phyloP scores from a whole-genome alignment of 306 rosid species.

The Abrus precatorius region DNA sequence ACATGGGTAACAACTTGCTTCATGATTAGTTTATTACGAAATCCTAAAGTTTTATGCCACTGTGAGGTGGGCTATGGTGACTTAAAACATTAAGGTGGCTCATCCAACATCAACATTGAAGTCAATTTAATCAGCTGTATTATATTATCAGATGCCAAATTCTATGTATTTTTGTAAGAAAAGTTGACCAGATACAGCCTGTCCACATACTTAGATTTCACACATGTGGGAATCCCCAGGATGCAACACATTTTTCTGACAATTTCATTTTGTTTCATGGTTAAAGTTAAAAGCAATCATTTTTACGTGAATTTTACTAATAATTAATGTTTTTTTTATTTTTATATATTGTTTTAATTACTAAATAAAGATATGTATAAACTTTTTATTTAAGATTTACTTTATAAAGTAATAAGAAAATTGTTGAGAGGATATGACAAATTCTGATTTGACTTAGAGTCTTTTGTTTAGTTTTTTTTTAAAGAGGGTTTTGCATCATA shows the following conservation, averaged over 20 bases:
- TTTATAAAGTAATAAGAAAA: no score
- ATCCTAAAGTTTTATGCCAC: background rate
- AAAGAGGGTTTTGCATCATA: no score
- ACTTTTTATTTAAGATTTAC: no score
- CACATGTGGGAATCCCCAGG: background rate
- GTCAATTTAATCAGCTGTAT: conserved; percentile 56
- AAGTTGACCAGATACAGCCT: conserved; percentile 55
- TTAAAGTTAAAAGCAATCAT: background rate
- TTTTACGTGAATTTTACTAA: background rate
- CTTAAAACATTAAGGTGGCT: conserved; percentile 48
- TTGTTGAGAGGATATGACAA: no score
- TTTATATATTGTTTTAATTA: no score
- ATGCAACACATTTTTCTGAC: conserved; percentile 4
- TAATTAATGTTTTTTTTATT: background rate
- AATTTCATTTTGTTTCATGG: background rate
- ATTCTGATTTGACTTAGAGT: no score
- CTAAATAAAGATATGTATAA: no score
- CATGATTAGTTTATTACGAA: conserved; percentile 28
- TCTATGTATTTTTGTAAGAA: conserved; percentile 39
- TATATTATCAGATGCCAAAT: conserved; percentile 27
- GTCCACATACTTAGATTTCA: conserved; percentile 30
- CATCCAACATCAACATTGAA: conserved; percentile 33
- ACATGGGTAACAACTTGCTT: conserved; percentile 47
- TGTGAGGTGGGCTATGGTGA: conserved; percentile 16
- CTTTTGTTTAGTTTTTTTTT: no score